Conservation (phyloP, 305 asterid genomes). For the Solanum hybrid region DNA sequence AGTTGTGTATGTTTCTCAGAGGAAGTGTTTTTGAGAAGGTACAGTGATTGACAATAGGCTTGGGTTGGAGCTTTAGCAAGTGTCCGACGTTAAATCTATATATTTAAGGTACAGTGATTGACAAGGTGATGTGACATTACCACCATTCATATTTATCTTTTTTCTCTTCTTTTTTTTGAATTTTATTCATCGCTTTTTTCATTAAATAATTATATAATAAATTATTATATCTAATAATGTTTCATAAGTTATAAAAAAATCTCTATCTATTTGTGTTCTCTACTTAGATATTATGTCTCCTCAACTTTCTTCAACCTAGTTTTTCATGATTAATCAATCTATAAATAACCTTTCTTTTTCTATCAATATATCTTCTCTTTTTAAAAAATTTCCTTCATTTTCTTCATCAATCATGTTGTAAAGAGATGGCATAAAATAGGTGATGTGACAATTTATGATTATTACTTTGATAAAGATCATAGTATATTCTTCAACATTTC, state of each 20-base stretch:
- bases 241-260: neutral
- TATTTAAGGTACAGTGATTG: no score
- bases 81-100: no score
- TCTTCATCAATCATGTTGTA: neutral
- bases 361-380: neutral
- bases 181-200: no score
- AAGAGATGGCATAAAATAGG: neutral
- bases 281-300: neutral
- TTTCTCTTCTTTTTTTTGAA: no score
- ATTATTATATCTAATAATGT: no score
- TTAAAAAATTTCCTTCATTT: neutral
- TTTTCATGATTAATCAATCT: neutral
- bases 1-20: neutral
- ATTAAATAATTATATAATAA: no score
- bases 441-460: neutral
- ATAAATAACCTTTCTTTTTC: neutral
- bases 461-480: neutral
- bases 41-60: neutral
- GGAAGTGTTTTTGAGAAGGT: neutral
- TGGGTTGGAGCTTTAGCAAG: neutral
- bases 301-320: neutral
- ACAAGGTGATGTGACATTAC: neutral
- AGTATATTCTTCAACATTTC: neutral
- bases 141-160: neutral
- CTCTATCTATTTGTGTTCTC: neutral